Evolutionary conservation across 345 rosid species (phyloP), one percentile per base, ranked within the genome.

Genomic region (Eucalyptus sp.): DNA sequence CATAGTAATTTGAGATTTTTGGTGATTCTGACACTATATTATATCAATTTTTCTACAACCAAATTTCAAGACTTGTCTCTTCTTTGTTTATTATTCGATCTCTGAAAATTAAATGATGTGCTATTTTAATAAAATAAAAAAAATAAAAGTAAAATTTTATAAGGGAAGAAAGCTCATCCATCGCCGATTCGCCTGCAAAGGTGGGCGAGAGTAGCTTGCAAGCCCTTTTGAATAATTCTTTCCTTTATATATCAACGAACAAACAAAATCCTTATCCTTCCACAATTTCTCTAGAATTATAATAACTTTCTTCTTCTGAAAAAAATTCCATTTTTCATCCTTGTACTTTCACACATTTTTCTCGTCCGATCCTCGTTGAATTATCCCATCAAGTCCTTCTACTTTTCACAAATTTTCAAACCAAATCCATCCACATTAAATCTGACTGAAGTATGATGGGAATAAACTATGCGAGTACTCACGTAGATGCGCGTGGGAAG

Each of bases 101-200:
- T 27, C 16, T 1, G 1, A 60, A 27, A 60, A 60, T 0, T 60
- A 60, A 60, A 25, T 60, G 15, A 27, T 0, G 66, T 0, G 0
- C 0, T 27, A 60, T 60, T 60, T 60, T 27, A 27, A 11, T 5
- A 27, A 60, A 60, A 60, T 25, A 24, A 24, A 10, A 22, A 22
- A 13, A 58, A 25, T 56, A 60, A 25, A 60, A 27, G n/a, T 11
- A 60, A 25, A 5, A 11, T 60, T 25, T 60, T 60, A 60, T 25
- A 25, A 60, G 66, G 66, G 31, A 60, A 27, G 66, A 60, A 27
- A 25, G 66, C 58, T 20, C 24, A 18, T 52, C 24, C 24, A 5
- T 25, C 14, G 10, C 2, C 64, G 13, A 10, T 58, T 25, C n/a
- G 3, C 64, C 3, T 58, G n/a, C 64, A 24, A 58, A 58, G 64